Base-by-base conservation (phyloP, 192 early-diverging fungal genomes). In the Chytriomyces confervae region DNA sequence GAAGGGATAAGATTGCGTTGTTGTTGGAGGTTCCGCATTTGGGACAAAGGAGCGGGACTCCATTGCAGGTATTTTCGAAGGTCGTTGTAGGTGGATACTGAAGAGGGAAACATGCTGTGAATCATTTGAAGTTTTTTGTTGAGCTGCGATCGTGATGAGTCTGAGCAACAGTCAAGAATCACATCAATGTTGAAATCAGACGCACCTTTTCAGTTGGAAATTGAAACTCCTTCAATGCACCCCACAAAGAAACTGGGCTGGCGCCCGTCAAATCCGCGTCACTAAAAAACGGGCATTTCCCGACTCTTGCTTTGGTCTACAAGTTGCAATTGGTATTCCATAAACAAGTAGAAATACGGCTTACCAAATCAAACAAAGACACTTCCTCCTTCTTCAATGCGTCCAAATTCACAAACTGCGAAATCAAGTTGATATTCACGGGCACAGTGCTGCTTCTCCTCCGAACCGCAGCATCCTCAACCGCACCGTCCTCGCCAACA, bases 271-370 rank as follows among this genome's bases (percentile, higher is more conserved):
- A 46, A 46, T 74, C 72, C 7, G 72, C 60, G 61, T 74, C 61
- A 27, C 60, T 62, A 5, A 74, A 62, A 45, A 74, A 74, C 10
- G 72, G 72, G 53, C 72, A 74, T 62, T 74, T 61, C 36, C 72
- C 72, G 8, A 74, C 18, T 18, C 44, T 13, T 43, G 61, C 62
- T 62, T 74, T 36, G 29, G 29, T 36, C 29, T 36, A 36, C 29
- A 36, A 36, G 29, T 36, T 36, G 29, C 29, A 36, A 36, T 36
- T 36, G 29, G 29, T 36, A 36, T 36, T 36, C 29, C 29, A 36
- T 2, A 36, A 36, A 36, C 29, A 36, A 36, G 29, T 1, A 36
- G 2, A 36, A 36, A 0, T 24, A 11, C 62, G 10, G 62, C 11
- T 57, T 11, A 72, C 72, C 72, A 74, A 62, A 62, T 61, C 72